Conservation (phyloP, 2,329 filamentous ascomycete species). For the Phaeosphaeria sp. region DNA sequence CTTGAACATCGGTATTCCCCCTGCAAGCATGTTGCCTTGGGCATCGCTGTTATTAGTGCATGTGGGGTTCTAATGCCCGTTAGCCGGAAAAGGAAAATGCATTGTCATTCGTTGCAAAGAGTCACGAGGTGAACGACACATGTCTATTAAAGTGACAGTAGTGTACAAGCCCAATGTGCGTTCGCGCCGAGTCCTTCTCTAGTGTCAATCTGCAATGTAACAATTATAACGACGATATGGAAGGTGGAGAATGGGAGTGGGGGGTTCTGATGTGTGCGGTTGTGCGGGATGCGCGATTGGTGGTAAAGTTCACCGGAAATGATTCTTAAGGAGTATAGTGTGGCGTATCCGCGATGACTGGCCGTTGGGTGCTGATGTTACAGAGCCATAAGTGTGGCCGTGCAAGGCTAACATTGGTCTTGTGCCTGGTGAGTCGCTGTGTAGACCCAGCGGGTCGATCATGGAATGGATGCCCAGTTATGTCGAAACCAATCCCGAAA, state of each 20-base stretch:
- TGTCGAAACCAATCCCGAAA: conserved; percentile 50
- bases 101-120: background rate
- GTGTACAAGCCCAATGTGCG: conserved; percentile 3
- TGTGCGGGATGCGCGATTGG: background rate
- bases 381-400: background rate
- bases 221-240: background rate
- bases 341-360: background rate
- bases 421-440: background rate
- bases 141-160: background rate
- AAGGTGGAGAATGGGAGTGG: background rate
- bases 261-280: background rate
- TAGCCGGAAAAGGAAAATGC: background rate
- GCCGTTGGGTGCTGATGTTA: background rate
- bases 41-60: background rate
- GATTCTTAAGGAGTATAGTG: background rate
- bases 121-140: background rate
- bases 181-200: conserved; percentile 1
- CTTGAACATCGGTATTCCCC: background rate
- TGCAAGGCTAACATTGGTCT: background rate
- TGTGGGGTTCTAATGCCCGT: background rate
- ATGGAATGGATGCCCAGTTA: conserved; percentile 44
- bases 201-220: conserved; percentile 1
- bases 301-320: background rate
- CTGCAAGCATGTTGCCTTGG: background rate
- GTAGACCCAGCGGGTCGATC: background rate